phyloP scores from a whole-genome alignment of 78 protist genomes.

The Ministeria vibrans region DNA sequence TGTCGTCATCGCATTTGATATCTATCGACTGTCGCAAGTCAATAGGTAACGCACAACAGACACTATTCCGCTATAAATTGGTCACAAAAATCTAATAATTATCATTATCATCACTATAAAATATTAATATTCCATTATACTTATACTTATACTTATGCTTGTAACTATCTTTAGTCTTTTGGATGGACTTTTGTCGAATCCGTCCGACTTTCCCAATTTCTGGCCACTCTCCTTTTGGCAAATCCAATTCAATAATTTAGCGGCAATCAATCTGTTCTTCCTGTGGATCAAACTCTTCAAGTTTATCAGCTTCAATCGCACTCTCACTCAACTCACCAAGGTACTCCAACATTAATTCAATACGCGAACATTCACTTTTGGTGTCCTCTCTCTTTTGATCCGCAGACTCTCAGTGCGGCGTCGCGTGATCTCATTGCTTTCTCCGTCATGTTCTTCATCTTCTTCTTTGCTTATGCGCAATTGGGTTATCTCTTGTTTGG shows the following conservation, averaged over 20 bases:
- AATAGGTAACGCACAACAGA: no score
- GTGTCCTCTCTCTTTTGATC: not conserved
- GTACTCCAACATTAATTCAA: not conserved
- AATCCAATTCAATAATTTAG: not conserved
- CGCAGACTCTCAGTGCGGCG: not conserved
- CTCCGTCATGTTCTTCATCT: not conserved
- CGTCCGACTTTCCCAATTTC: not conserved
- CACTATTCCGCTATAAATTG: no score
- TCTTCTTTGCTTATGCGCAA: not conserved
- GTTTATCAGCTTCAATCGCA: not conserved
- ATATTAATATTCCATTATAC: no score
- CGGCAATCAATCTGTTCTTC: not conserved
- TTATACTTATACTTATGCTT: no score
- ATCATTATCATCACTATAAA: no score
- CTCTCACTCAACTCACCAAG: not conserved
- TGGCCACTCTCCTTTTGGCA: not conserved
- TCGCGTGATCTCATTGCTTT: not conserved
- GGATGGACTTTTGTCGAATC: not conserved
- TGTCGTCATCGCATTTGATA: not conserved
- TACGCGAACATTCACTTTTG: not conserved
- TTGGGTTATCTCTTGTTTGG: not conserved
- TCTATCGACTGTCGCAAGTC: not conserved
- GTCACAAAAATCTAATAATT: no score
- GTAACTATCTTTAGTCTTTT: no score
- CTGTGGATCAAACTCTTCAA: not conserved